Evolutionary conservation across 2,329 filamentous ascomycete genomes (phyloP), one percentile per base, ranked within the genome.

Genomic region (Colletotrichum truncatum): DNA sequence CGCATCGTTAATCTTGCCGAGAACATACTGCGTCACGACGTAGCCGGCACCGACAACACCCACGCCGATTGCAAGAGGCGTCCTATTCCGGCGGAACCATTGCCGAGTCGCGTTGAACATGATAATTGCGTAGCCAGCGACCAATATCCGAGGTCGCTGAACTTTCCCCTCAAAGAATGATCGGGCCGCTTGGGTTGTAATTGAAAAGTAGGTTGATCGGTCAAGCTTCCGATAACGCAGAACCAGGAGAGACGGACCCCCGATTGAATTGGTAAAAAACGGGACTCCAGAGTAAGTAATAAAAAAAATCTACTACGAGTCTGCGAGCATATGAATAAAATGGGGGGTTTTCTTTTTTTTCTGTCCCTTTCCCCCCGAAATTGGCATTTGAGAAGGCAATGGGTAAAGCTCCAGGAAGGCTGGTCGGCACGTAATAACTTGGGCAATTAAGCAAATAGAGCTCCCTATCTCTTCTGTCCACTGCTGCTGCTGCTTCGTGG

Each of bases 31-130:
- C 38, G 93, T 93, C 60, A 92, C 94, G 66, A 98, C 82, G 80
- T 99, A 99, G 70, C 94, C 94, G 56, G 92, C 93, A 70, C 95
- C 94, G 70, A 98, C 82, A 70, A 98, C 87, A 69, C 94, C 94
- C 64, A 93, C 89, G 70, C 94, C 94, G 75, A 99, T 87, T 76
- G 94, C 93, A 76, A 99, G 87, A 74, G 91, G 93, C 74, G 92
- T 96, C 78, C 93, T 89, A 83, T 99, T 97, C 81, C 93, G 93
- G 81, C 90, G 90, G 77, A 98, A 85, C 94, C 96, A 99, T 84
- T 90, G 91, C 83, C 93, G 91, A 73, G 93, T 92, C 71, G 93
- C 90, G 68, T 84, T 82, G 73, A 90, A 82, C 88, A 91, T 91
- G 76, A 67, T 34, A 16, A 25, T n/a, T 18, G 21, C 30, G 36